Evolutionary conservation across 2,329 filamentous ascomycete genomes (phyloP).

Genomic region (Fusarium sulawesiense): DNA sequence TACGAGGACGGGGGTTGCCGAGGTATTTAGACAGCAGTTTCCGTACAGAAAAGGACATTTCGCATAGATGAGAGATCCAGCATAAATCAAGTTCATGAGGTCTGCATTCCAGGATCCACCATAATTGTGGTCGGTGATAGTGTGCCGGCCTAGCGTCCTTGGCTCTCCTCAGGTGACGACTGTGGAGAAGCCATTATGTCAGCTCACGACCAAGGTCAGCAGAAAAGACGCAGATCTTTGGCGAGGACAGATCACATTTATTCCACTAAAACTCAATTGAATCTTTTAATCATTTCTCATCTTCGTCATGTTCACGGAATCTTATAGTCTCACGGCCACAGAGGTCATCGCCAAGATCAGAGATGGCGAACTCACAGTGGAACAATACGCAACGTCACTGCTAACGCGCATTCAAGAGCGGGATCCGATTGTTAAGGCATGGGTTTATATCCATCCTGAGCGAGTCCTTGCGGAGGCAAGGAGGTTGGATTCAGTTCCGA

Average conservation of each 20-base stretch:
- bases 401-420: conserved; percentile 18
- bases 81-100: background rate
- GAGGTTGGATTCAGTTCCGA: conserved; percentile 1
- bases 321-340: conserved; percentile 7
- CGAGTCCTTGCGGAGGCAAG: conserved; percentile 5
- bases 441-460: conserved; percentile 7
- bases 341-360: background rate
- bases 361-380: conserved; percentile 38
- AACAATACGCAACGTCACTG: conserved; percentile 8
- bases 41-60: background rate
- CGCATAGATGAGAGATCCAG: background rate
- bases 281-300: background rate
- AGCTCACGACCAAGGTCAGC: background rate
- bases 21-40: background rate
- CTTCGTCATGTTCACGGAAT: background rate
- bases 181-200: conserved; percentile 12
- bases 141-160: background rate
- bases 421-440: conserved; percentile 3
- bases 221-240: background rate
- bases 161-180: background rate
- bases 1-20: background rate
- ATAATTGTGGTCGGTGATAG: background rate
- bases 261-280: background rate
- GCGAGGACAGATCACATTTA: background rate
- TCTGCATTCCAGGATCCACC: background rate